Evolutionary conservation across 2,329 filamentous ascomycete genomes (phyloP).

Genomic region (Niveomyces coronatus): DNA sequence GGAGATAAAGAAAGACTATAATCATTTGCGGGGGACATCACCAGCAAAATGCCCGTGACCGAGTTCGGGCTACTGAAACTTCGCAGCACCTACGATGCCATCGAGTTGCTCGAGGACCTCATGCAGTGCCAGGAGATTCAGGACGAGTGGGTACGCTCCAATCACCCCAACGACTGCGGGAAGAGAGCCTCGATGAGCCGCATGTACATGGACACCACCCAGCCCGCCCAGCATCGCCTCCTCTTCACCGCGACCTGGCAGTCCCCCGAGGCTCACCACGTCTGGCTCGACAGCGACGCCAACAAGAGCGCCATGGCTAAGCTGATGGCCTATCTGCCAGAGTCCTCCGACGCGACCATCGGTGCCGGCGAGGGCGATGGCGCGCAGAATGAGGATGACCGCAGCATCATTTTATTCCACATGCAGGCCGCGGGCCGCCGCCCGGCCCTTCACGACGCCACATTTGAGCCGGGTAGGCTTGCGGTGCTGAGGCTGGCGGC

Average conservation of each 20-base stretch:
- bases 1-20: background rate
- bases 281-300: constrained; percentile 33
- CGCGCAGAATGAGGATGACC: constrained; percentile 22
- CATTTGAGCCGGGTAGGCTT: constrained; percentile 19
- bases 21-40: background rate
- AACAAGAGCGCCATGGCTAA: constrained; percentile 27
- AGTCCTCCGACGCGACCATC: constrained; percentile 26
- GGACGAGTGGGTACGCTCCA: constrained; percentile 28
- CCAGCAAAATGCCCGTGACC: constrained; percentile 26
- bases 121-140: constrained; percentile 25
- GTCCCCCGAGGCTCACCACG: constrained; percentile 27
- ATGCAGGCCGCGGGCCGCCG: constrained; percentile 22
- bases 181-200: constrained; percentile 25
- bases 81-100: constrained; percentile 17
- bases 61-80: constrained; percentile 29
- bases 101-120: constrained; percentile 24
- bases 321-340: constrained; percentile 23
- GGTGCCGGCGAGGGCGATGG: constrained; percentile 22
- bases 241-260: constrained; percentile 37
- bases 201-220: constrained; percentile 23
- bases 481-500: constrained; percentile 27
- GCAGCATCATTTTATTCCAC: constrained; percentile 30
- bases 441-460: constrained; percentile 16
- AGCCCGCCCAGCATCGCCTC: constrained; percentile 23
- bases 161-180: constrained; percentile 25